Evolutionary conservation across 805 yeast genomes (phyloP).

Genomic region (Wickerhamomyces sydowiorum): DNA sequence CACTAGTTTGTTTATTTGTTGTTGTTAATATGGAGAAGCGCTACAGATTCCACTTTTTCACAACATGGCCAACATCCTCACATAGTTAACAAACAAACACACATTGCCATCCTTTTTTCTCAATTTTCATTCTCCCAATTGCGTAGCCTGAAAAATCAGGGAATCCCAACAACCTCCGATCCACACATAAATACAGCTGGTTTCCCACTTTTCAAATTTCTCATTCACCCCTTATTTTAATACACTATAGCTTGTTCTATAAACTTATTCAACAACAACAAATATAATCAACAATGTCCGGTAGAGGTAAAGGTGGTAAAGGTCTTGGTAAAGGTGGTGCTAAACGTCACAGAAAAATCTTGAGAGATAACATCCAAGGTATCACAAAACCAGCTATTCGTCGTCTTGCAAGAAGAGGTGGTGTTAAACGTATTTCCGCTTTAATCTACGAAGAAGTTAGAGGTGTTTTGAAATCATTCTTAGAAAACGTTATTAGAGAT

Average conservation of each 20-base stretch:
- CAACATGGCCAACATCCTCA: neutral
- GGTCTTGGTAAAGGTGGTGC: slow-evolving; percentile 99
- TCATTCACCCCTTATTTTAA: neutral
- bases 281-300: slow-evolving; percentile 64
- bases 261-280: slow-evolving; percentile 7
- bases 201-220: neutral
- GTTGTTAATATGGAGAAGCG: no score
- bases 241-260: neutral
- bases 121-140: neutral
- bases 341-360: slow-evolving; percentile 99
- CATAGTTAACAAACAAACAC: neutral
- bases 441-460: slow-evolving; percentile 98
- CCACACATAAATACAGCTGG: neutral
- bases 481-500: slow-evolving; percentile 96
- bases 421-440: slow-evolving; percentile 99
- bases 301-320: slow-evolving; percentile 99
- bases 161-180: no score
- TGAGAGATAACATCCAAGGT: slow-evolving; percentile 99
- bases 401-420: slow-evolving; percentile 99
- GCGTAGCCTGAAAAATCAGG: no score
- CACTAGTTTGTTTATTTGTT: no score
- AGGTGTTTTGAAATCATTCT: slow-evolving; percentile 91
- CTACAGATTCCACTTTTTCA: neutral
- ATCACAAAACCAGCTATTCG: slow-evolving; percentile 99
- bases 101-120: neutral